phyloP scores from a whole-genome alignment of 108 stramenopile species.

The Schizochytrium sp. region DNA sequence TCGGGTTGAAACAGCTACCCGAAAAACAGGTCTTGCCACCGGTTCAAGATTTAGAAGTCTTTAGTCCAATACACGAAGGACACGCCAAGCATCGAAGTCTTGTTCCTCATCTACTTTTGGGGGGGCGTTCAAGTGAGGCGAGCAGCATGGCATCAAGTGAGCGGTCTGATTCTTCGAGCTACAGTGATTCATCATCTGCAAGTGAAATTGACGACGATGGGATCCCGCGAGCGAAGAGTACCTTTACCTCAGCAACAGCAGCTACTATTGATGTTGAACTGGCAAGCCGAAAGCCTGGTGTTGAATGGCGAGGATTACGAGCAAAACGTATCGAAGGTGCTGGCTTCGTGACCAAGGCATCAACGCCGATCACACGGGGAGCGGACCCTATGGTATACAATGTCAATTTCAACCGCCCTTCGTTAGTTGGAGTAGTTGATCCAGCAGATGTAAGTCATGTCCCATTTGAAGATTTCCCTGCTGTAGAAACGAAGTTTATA shows the following conservation, averaged over 20 bases:
- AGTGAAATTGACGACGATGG: background rate
- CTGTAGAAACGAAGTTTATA: slow-evolving; percentile 31
- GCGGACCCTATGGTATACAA: slow-evolving; percentile 12
- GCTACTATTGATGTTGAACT: background rate
- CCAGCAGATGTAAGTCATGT: slow-evolving; percentile 47
- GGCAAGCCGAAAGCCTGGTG: slow-evolving; percentile 18
- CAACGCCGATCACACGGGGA: slow-evolving; percentile 5
- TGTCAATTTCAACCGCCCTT: slow-evolving; percentile 7
- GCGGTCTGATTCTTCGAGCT: background rate
- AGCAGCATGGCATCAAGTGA: background rate
- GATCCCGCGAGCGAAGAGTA: background rate
- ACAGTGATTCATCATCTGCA: background rate
- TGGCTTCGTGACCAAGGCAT: slow-evolving; percentile 33
- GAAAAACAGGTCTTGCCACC: background rate
- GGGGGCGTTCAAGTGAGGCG: background rate
- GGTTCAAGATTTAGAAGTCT: too few relatives aligned
- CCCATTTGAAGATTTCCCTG: slow-evolving; percentile 44
- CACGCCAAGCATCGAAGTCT: background rate
- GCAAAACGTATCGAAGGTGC: background rate
- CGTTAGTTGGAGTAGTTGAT: slow-evolving; percentile 45
- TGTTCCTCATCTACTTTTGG: background rate
- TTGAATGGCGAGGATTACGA: slow-evolving; percentile 8
- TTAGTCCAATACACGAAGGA: too few relatives aligned
- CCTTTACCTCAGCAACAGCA: background rate
- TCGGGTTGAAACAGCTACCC: slow-evolving; percentile 33